A percentile compares a stretch with the other conserved stretches of the same genome.
Conservation (phyloP, 2,329 filamentous ascomycete genomes). For the Penicillium sp. region DNA sequence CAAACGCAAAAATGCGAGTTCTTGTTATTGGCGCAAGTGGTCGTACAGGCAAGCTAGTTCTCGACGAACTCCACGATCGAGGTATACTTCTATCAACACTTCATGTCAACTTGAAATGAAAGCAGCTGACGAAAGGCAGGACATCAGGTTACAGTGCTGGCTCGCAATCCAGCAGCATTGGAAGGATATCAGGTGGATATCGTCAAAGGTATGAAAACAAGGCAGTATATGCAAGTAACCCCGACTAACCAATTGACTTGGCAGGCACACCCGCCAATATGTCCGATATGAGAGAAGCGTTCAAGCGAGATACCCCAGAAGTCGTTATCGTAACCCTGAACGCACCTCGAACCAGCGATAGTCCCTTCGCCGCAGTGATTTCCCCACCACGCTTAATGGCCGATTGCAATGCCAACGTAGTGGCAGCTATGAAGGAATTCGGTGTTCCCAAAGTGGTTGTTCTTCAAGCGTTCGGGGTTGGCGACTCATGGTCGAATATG, state of each 20-base stretch:
- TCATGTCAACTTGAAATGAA: neutral
- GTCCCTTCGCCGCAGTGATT: slow-evolving; percentile 49
- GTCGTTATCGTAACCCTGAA: slow-evolving; percentile 53
- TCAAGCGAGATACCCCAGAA: slow-evolving; percentile 17
- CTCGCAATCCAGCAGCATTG: slow-evolving; percentile 33
- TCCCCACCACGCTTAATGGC: slow-evolving; percentile 50
- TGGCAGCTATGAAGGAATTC: slow-evolving; percentile 40
- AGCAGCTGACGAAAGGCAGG: slow-evolving; percentile 5
- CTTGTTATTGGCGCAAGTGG: slow-evolving; percentile 48
- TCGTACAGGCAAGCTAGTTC: slow-evolving; percentile 45
- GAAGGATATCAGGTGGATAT: slow-evolving; percentile 20
- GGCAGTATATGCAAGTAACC: neutral
- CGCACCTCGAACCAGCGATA: slow-evolving; percentile 47
- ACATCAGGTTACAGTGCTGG: slow-evolving; percentile 42
- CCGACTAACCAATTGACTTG: neutral
- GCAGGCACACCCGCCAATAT: slow-evolving; percentile 23
- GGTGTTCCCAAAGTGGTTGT: slow-evolving; percentile 47
- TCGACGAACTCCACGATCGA: slow-evolving; percentile 40
- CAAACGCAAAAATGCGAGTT: slow-evolving; percentile 22
- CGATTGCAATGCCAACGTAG: slow-evolving; percentile 40
- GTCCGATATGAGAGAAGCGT: slow-evolving; percentile 20
- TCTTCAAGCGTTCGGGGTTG: slow-evolving; percentile 54
- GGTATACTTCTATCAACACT: slow-evolving; percentile 7
- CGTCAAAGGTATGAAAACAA: slow-evolving; percentile 16
- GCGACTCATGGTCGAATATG: slow-evolving; percentile 46